These are phyloP conservation scores for Eremomyces bilateralis DNA, from an alignment of 495 filamentous ascomycete genomes.

Conservation along the genomic window DNA sequence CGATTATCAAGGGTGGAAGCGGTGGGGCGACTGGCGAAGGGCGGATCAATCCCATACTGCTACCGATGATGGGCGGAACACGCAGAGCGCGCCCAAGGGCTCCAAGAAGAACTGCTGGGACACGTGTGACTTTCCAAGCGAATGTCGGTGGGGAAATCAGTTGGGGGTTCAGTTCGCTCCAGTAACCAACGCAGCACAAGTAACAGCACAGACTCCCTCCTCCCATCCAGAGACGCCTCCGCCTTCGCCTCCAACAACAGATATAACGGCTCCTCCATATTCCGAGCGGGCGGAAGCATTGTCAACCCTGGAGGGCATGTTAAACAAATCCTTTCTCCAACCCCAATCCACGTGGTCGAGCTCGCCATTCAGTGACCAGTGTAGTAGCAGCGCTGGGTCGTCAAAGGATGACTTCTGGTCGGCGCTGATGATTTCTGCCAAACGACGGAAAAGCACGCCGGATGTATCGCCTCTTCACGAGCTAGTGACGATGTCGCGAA, in stretches of 20 bases:
- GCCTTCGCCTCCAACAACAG: neutral
- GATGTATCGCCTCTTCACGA: too few relatives aligned
- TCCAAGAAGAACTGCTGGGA: slow-evolving; percentile 16
- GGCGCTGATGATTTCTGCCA: slow-evolving; percentile 9
- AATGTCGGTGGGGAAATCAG: slow-evolving; percentile 19
- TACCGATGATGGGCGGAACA: too few relatives aligned
- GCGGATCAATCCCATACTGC: neutral
- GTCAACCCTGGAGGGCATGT: neutral
- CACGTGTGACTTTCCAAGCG: slow-evolving; percentile 18
- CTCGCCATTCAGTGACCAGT: neutral
- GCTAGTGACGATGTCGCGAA: too few relatives aligned
- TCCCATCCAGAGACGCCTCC: neutral
- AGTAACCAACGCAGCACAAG: neutral
- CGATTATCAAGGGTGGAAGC: slow-evolving; percentile 26
- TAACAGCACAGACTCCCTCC: neutral
- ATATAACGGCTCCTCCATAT: too few relatives aligned
- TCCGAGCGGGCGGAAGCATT: too few relatives aligned
- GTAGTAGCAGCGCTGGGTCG: neutral
- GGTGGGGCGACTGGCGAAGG: slow-evolving; percentile 20
- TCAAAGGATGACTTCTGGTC: slow-evolving; percentile 10
- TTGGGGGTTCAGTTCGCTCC: slow-evolving; percentile 9
- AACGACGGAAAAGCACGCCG: slow-evolving; percentile 7
- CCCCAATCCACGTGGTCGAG: neutral
- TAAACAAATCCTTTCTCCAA: neutral
- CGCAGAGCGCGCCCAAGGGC: slow-evolving; percentile 1